phyloP scores from a whole-genome alignment of 1,284 basidiomycete species.

The Porogramme epimiltina region DNA sequence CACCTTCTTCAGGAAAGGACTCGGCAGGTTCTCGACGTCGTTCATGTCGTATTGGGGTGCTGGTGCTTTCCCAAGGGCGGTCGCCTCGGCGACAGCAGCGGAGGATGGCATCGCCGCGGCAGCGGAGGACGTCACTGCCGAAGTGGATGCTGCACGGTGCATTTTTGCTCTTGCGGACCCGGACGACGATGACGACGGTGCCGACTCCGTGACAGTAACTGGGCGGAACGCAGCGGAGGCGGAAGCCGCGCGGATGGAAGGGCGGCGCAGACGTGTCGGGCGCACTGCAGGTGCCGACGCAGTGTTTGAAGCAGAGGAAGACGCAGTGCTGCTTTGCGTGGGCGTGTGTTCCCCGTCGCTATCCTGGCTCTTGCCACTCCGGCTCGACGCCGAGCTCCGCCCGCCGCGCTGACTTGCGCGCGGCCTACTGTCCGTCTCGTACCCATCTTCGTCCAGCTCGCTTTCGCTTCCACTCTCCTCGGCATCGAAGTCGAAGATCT shows the following conservation, averaged over 20 bases:
- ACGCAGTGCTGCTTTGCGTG: constrained; percentile 15
- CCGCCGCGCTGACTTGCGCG: not conserved
- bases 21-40: constrained; percentile 84
- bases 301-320: not conserved
- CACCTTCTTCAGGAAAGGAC: constrained; percentile 72
- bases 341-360: constrained; percentile 29
- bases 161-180: constrained; percentile 12
- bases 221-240: constrained; percentile 13
- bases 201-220: not conserved
- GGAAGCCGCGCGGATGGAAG: constrained; percentile 32
- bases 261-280: constrained; percentile 33
- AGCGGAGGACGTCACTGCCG: constrained; percentile 10
- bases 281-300: constrained; percentile 14
- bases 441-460: constrained; percentile 25
- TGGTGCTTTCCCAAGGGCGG: constrained; percentile 18
- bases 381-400: not conserved
- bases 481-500: constrained; percentile 68
- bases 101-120: not conserved
- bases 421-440: constrained; percentile 27
- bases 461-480: constrained; percentile 30
- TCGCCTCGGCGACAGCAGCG: not conserved
- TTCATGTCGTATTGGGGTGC: constrained; percentile 57
- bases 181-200: constrained; percentile 5
- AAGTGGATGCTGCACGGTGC: constrained; percentile 19
- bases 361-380: constrained; percentile 14